Conservation (phyloP, 129 eudicot genomes). For the Kitagawia praeruptora region DNA sequence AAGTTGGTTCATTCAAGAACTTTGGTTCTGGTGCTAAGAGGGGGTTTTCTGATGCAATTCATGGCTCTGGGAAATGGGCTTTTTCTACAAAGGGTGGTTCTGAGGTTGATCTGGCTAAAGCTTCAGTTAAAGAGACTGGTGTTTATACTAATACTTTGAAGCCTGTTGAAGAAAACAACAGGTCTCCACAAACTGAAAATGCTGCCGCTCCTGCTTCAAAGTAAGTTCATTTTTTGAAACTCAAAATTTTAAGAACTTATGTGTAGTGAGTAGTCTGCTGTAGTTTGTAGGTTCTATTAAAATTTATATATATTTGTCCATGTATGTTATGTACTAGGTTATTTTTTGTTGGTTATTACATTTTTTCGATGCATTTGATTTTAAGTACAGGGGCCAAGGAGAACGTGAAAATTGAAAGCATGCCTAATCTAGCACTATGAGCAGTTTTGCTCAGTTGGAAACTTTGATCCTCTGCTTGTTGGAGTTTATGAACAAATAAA, state of each 20-base stretch:
- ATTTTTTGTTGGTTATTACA: neutral
- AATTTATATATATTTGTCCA: neutral
- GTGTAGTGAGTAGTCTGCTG: neutral
- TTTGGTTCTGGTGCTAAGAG: conserved; percentile 64
- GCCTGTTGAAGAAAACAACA: conserved; percentile 39
- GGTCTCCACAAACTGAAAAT: conserved; percentile 28
- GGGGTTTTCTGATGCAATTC: conserved; percentile 70
- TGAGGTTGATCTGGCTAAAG: conserved; percentile 39
- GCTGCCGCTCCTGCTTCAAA: conserved; percentile 59
- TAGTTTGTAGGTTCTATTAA: neutral
- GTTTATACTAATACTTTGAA: conserved; percentile 15
- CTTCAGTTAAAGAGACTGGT: conserved; percentile 20
- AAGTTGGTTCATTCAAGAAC: conserved; percentile 24
- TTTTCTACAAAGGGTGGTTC: conserved; percentile 37
- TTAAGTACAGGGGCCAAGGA: neutral
- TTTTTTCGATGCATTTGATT: neutral
- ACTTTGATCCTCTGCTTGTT: neutral
- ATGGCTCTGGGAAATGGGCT: conserved; percentile 62
- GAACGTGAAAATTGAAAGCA: too few species aligned
- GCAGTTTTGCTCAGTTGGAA: neutral
- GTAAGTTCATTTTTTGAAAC: conserved; percentile 25
- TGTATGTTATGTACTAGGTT: neutral
- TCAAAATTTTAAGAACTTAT: neutral
- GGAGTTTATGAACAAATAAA: neutral
- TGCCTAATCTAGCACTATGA: neutral